Conservation (phyloP, 2,329 filamentous ascomycete species). For the Fusarium annulatum region DNA sequence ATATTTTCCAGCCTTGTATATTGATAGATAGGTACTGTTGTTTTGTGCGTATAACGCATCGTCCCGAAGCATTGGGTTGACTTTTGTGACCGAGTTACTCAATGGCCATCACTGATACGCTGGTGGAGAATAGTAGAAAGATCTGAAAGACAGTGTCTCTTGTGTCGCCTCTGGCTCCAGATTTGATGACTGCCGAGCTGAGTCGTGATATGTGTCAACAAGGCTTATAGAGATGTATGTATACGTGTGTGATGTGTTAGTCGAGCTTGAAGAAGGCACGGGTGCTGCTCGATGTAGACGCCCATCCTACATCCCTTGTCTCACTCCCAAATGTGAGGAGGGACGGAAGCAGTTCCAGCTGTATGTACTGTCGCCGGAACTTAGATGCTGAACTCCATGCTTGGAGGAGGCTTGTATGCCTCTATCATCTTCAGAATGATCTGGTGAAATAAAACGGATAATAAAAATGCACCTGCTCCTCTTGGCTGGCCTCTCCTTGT, state of each 20-base stretch:
- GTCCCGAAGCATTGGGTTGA: rapidly evolving
- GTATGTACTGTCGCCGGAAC: background rate
- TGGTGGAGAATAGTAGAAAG: background rate
- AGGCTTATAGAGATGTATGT: no score
- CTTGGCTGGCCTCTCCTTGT: background rate
- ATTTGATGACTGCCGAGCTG: background rate
- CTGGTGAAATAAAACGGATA: background rate
- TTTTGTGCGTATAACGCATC: background rate
- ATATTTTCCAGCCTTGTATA: background rate
- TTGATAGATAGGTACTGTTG: no score
- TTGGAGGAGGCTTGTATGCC: background rate
- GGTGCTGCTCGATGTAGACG: background rate
- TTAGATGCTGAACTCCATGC: background rate
- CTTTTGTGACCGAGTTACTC: background rate
- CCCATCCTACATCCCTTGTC: background rate
- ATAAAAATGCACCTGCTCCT: background rate
- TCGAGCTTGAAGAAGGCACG: background rate
- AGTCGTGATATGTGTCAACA: background rate
- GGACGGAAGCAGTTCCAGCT: background rate
- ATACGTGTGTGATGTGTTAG: background rate
- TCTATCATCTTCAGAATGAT: background rate
- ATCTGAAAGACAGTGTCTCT: background rate
- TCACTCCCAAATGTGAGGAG: background rate
- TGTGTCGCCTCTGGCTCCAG: background rate
- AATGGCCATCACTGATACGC: background rate